Conservation (phyloP, 768 basidiomycete genomes). For the Hericium alpestre region DNA sequence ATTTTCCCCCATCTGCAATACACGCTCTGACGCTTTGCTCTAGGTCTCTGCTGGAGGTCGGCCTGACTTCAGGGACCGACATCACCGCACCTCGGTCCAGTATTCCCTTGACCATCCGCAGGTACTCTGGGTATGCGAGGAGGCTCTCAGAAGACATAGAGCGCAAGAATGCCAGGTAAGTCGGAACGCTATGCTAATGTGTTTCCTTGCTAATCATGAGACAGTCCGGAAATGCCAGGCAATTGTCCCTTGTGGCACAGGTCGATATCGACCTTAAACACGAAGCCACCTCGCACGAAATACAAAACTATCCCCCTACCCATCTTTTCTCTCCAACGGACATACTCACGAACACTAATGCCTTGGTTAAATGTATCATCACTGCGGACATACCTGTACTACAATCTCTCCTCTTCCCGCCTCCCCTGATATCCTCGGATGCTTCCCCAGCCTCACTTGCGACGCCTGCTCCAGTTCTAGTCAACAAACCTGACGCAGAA, state of each 20-base stretch:
- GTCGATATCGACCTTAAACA: slow-evolving; percentile 5
- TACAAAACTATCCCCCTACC: slow-evolving; percentile 19
- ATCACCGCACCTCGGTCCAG: slow-evolving; percentile 63
- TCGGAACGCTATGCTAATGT: background rate
- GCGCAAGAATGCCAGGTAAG: slow-evolving; percentile 51
- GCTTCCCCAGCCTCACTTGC: slow-evolving; percentile 5
- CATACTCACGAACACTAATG: slow-evolving; percentile 34
- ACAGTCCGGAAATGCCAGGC: slow-evolving; percentile 7
- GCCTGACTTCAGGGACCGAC: slow-evolving; percentile 62
- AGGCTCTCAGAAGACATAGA: slow-evolving; percentile 48
- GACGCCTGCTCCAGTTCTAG: slow-evolving; percentile 36
- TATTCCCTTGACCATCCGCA: slow-evolving; percentile 53
- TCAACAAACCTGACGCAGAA: slow-evolving; percentile 55
- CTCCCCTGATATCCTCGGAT: slow-evolving; percentile 19
- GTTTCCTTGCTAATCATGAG: background rate
- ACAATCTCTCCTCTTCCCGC: slow-evolving; percentile 45
- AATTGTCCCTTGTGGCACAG: slow-evolving; percentile 7
- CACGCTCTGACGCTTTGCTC: background rate
- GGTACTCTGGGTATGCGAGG: slow-evolving; percentile 63
- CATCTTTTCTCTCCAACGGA: slow-evolving; percentile 22
- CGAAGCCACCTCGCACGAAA: background rate
- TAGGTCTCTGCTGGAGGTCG: slow-evolving; percentile 62
- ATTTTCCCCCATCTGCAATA: background rate
- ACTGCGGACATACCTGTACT: slow-evolving; percentile 40
- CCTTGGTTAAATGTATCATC: slow-evolving; percentile 44